Conservation (phyloP, 2,329 filamentous ascomycete species). For the Catunica adiposa region DNA sequence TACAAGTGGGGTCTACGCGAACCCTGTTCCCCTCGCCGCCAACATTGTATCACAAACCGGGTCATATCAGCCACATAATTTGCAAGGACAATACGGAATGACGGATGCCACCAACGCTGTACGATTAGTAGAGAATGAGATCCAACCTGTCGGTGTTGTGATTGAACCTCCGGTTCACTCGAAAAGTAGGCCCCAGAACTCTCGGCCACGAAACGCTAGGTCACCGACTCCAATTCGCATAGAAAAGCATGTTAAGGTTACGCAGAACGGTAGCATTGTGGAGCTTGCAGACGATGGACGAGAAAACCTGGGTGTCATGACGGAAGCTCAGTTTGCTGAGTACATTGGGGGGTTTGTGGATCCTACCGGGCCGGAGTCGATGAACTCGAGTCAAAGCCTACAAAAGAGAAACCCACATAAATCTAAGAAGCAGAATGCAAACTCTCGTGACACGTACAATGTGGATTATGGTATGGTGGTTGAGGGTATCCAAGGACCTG, state of each 20-base stretch:
- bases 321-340: slow-evolving; percentile 1
- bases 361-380: background rate
- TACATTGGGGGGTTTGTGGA: background rate
- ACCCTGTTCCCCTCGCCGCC: too few species aligned
- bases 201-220: slow-evolving; percentile 1
- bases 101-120: too few species aligned
- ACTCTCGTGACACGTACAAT: background rate
- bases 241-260: background rate
- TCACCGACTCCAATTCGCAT: slow-evolving; percentile 10
- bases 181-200: background rate
- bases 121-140: too few species aligned
- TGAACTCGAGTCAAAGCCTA: background rate
- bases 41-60: too few species aligned
- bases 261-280: background rate
- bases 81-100: too few species aligned
- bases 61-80: too few species aligned
- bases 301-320: background rate
- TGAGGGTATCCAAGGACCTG: background rate
- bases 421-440: background rate
- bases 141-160: too few species aligned
- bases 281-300: background rate
- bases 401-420: background rate
- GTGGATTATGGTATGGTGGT: background rate
- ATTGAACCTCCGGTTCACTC: too few species aligned
- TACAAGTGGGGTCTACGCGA: too few species aligned